Conservation (phyloP, 2,329 filamentous ascomycete species). For the Neoscytalidium dimidiatum region DNA sequence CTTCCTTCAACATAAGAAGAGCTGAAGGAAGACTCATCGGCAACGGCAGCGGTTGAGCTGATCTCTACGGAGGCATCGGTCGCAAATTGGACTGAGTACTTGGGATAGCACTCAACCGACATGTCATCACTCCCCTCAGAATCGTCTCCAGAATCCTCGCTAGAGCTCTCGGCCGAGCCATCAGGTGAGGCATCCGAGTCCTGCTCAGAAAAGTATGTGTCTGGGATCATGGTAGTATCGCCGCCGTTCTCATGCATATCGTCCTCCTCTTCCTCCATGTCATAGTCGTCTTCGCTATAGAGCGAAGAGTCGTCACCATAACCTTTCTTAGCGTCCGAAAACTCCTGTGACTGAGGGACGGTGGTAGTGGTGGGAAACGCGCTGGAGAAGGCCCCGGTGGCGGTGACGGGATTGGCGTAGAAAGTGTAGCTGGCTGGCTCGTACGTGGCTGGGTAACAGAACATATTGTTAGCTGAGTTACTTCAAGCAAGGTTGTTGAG, state of each 20-base stretch:
- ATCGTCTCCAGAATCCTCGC: neutral
- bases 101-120: neutral
- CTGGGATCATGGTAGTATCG: neutral
- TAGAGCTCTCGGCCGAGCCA: neutral
- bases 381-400: neutral
- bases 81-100: neutral
- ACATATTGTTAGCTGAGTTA: neutral
- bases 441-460: neutral
- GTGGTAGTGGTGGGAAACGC: neutral
- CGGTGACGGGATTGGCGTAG: neutral
- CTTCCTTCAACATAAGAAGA: neutral
- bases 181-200: neutral
- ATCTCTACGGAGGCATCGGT: neutral
- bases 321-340: slow-evolving; percentile 6
- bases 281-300: neutral
- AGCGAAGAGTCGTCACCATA: slow-evolving; percentile 3
- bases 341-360: neutral
- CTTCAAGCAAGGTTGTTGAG: neutral
- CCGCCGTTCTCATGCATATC: neutral
- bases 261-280: neutral
- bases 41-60: neutral
- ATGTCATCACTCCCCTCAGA: neutral
- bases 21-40: neutral
- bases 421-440: neutral
- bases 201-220: slow-evolving; percentile 7